Evolutionary conservation across 129 eudicot species (phyloP).

Genomic region (Pittosporum tobira): DNA sequence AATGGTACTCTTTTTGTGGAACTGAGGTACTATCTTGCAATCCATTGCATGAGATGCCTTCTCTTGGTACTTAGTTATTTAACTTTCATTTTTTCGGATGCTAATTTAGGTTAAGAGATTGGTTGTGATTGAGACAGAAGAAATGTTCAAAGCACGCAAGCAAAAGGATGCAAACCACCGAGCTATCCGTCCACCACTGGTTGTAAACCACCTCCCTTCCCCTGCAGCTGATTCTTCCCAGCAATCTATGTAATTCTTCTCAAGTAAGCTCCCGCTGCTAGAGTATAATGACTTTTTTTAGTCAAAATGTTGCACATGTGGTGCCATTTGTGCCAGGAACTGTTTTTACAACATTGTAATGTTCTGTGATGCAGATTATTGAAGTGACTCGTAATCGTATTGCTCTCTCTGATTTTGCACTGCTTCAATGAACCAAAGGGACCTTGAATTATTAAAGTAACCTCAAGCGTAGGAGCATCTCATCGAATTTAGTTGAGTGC

Average conservation of each 20-base stretch:
- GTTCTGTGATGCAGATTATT: not conserved
- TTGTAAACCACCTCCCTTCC: slow-evolving; percentile 42
- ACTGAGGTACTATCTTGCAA: no score
- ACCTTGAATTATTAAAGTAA: no score
- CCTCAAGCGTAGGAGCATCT: not conserved
- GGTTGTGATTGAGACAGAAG: slow-evolving; percentile 81
- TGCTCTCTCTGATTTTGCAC: not conserved
- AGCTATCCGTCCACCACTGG: slow-evolving; percentile 66
- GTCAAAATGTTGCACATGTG: not conserved
- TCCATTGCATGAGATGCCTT: not conserved
- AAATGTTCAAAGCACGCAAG: slow-evolving; percentile 73
- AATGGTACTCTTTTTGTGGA: no score
- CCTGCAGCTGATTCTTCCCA: slow-evolving; percentile 41
- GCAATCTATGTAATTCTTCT: slow-evolving; percentile 16
- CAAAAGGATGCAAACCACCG: slow-evolving; percentile 44
- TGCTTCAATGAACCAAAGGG: not conserved
- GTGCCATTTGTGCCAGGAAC: not conserved
- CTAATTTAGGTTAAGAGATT: slow-evolving; percentile 64
- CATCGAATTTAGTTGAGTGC: no score
- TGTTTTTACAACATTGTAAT: not conserved
- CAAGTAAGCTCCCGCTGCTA: slow-evolving; percentile 15
- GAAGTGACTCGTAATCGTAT: not conserved
- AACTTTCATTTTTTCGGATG: not conserved
- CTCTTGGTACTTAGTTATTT: not conserved
- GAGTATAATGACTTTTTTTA: not conserved